phyloP scores from a whole-genome alignment of 306 rosid species.

The Pterocarpus macrocarpus region DNA sequence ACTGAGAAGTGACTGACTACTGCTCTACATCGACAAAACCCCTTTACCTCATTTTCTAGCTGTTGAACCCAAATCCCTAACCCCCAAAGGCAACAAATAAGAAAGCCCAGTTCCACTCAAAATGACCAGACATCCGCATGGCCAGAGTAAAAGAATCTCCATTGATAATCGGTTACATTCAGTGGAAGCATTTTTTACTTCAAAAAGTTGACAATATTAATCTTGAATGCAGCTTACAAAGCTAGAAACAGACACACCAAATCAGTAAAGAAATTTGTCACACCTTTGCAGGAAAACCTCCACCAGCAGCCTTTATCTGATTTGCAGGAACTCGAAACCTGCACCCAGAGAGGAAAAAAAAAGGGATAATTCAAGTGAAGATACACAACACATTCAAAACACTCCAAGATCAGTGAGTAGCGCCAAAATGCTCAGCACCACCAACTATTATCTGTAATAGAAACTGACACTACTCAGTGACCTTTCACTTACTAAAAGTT shows the following conservation, averaged over 20 bases:
- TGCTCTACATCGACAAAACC: too few species aligned
- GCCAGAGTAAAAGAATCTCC: background rate
- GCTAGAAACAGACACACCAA: conserved; percentile 27
- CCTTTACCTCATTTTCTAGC: background rate
- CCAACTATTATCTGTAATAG: conserved; percentile 33
- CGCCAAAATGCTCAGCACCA: conserved; percentile 41
- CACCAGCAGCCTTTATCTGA: conserved; percentile 66
- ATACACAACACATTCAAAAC: conserved; percentile 12
- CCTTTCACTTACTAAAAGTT: conserved; percentile 39
- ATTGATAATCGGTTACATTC: background rate
- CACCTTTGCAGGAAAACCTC: conserved; percentile 72
- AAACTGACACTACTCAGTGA: conserved; percentile 27
- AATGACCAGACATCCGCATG: background rate
- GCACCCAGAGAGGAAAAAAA: conserved; percentile 50
- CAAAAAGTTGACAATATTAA: background rate
- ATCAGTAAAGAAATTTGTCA: background rate
- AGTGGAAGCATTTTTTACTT: conserved; percentile 5
- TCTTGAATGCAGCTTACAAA: conserved; percentile 13
- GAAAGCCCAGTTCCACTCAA: background rate
- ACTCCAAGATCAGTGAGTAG: conserved; percentile 37
- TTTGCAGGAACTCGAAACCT: conserved; percentile 65
- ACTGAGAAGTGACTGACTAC: background rate
- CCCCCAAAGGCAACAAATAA: background rate
- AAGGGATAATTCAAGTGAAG: conserved; percentile 42
- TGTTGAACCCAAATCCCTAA: background rate